A percentile compares a stretch with the other conserved stretches of the same genome.
Conservation (phyloP, 768 basidiomycete species). For the Crepidotus variabilis region DNA sequence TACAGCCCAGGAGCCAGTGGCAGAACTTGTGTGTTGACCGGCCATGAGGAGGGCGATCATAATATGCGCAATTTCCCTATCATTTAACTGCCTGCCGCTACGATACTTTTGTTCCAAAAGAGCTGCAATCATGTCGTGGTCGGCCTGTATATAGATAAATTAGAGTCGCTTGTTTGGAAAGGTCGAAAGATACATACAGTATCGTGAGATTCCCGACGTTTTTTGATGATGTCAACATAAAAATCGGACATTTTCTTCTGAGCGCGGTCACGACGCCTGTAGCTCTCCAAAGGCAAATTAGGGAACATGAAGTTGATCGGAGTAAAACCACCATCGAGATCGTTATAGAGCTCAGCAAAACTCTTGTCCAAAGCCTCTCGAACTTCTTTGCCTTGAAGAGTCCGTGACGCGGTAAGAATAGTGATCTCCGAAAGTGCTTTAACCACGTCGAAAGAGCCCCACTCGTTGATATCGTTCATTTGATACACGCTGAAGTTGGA, state of each 20-base stretch:
- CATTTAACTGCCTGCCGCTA: conserved; percentile 68
- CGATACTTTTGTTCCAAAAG: conserved; percentile 84
- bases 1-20: conserved; percentile 86
- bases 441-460: conserved; percentile 75
- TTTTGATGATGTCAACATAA: conserved; percentile 82
- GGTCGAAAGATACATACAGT: conserved; percentile 27
- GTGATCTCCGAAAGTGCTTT: conserved; percentile 82
- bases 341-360: conserved; percentile 81
- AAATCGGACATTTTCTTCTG: conserved; percentile 93
- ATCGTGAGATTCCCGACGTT: conserved; percentile 52
- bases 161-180: neutral
- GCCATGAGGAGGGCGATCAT: conserved; percentile 99
- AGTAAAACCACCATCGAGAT: conserved; percentile 94
- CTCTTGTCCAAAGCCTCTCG: conserved; percentile 72
- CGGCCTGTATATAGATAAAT: conserved; percentile 35
- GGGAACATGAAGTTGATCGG: conserved; percentile 96
- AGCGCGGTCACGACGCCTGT: conserved; percentile 83
- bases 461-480: conserved; percentile 63
- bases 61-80: conserved; percentile 95
- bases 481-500: conserved; percentile 59
- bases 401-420: conserved; percentile 90
- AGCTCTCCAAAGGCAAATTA: conserved; percentile 86
- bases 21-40: conserved; percentile 96
- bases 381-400: conserved; percentile 92
- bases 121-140: conserved; percentile 90